phyloP scores from a whole-genome alignment of 257 asterid genomes.

The Avicennia marina region DNA sequence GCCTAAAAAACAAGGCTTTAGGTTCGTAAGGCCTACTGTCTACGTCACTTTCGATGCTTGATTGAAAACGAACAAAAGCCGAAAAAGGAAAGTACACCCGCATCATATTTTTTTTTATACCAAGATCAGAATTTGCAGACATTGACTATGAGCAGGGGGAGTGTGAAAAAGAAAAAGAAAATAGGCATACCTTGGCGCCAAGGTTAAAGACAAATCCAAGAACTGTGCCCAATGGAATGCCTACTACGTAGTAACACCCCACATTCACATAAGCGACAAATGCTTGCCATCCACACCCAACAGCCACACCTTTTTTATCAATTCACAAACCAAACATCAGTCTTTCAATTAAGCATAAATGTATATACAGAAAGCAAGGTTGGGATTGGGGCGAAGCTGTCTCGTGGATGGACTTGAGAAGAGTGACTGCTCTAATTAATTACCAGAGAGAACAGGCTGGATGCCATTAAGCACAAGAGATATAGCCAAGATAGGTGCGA shows the following conservation, averaged over 20 bases:
- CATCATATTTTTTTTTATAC: no score
- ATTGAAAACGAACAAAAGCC: no score
- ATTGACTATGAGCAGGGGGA: no score
- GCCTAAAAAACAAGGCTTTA: no score
- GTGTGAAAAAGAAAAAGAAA: no score
- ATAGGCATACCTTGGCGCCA: conserved; percentile 60
- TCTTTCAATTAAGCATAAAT: neutral
- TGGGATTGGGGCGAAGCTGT: no score
- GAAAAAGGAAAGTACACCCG: no score
- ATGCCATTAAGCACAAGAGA: conserved; percentile 30
- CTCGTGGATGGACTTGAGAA: neutral
- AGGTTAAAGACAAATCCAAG: conserved; percentile 42
- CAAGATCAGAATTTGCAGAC: no score
- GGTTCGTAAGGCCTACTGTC: no score
- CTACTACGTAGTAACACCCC: conserved; percentile 32
- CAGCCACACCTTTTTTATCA: neutral
- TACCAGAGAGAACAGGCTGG: conserved; percentile 40
- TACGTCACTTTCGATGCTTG: no score
- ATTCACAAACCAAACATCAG: neutral
- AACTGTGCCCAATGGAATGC: conserved; percentile 24
- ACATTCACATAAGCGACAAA: conserved; percentile 37
- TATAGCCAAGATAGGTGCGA: conserved; percentile 30
- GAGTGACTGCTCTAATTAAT: neutral
- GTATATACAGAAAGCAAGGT: no score
- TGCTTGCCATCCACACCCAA: neutral